A percentile compares a stretch with the other conserved stretches of the same genome.
Evolutionary conservation across 208 protist genomes (phyloP).

Genomic region (Balamuthia mandrillaris): DNA sequence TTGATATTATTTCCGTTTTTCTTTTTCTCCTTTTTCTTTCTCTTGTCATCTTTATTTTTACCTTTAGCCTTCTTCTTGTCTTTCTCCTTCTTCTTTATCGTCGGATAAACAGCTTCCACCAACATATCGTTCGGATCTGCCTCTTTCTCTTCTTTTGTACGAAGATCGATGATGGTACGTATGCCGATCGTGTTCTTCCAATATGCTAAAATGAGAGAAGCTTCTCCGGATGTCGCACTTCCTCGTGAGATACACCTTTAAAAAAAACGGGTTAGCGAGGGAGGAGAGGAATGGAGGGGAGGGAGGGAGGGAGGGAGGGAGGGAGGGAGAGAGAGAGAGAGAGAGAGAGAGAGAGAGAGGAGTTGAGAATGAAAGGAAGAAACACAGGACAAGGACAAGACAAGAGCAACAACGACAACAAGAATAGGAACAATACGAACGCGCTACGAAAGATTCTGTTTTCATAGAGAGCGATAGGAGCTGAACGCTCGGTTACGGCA

Average conservation of each 20-base stretch:
- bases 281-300: neutral
- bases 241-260: too few species aligned
- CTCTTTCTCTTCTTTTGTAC: constrained; percentile 30
- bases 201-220: neutral
- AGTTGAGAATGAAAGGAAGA: neutral
- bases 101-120: constrained; percentile 9
- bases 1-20: too few species aligned
- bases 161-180: constrained; percentile 23
- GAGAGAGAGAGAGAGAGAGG: too few species aligned
- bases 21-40: too few species aligned
- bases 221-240: neutral
- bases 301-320: too few species aligned
- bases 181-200: neutral
- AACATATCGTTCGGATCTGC: constrained; percentile 7
- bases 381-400: neutral
- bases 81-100: neutral
- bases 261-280: too few species aligned
- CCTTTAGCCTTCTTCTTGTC: too few species aligned
- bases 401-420: neutral
- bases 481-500: neutral
- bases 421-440: neutral
- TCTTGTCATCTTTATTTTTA: too few species aligned
- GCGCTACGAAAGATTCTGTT: neutral
- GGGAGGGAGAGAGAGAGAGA: too few species aligned
- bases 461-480: neutral